Conservation (phyloP, 2,329 filamentous ascomycete genomes). For the Pyricularia sp. region DNA sequence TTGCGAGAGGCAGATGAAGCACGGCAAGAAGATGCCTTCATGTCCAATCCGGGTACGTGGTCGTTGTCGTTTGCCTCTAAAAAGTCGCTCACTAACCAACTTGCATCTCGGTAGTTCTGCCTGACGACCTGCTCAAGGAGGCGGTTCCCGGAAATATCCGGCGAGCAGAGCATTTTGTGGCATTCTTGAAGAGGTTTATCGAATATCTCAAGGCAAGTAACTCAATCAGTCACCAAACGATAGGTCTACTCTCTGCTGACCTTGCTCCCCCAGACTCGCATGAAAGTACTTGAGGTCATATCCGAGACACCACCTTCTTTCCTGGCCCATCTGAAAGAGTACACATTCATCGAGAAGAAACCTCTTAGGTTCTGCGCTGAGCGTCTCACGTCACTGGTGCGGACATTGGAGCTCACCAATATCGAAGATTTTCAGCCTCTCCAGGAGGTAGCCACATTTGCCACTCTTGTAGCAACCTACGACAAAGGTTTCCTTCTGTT, state of each 20-base stretch:
- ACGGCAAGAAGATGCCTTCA: conserved; percentile 87
- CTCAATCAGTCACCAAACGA: neutral
- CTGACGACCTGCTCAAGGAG: conserved; percentile 88
- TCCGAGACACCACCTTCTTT: conserved; percentile 95
- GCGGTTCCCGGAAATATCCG: conserved; percentile 94
- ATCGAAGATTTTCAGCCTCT: conserved; percentile 96
- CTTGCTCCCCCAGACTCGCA: conserved; percentile 58
- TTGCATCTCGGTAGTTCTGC: conserved; percentile 45
- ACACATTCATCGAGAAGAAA: conserved; percentile 96
- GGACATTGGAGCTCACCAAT: conserved; percentile 89
- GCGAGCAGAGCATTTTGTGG: conserved; percentile 87
- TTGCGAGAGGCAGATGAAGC: conserved; percentile 79
- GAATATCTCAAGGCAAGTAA: conserved; percentile 68
- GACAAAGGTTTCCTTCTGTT: conserved; percentile 94
- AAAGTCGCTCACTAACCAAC: neutral
- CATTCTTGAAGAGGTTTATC: conserved; percentile 91
- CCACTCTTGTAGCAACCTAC: conserved; percentile 89
- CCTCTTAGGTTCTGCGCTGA: conserved; percentile 91
- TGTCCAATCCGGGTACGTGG: conserved; percentile 67
- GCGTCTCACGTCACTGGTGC: conserved; percentile 81
- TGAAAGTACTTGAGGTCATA: conserved; percentile 96
- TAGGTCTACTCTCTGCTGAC: neutral
- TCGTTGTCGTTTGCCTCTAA: neutral
- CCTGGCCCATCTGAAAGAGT: conserved; percentile 79
- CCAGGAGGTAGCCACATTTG: conserved; percentile 95